These are phyloP conservation scores for Dentipellis sp. DNA, from an alignment of 768 basidiomycete genomes.

Conservation along the genomic window DNA sequence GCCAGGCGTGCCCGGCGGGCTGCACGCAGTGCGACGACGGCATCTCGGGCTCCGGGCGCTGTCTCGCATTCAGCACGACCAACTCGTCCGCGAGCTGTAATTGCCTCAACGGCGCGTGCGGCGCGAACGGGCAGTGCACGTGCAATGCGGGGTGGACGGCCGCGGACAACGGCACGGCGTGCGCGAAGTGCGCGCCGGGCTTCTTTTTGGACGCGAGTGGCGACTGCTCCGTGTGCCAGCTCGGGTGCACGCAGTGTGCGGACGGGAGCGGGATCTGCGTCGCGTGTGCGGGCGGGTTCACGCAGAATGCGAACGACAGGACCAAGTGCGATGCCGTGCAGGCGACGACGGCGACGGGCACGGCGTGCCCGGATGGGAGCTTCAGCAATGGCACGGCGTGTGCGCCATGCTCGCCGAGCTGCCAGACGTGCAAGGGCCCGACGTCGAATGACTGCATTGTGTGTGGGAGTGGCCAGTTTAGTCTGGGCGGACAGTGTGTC, in stretches of 20 bases:
- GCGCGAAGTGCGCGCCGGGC: conserved; percentile 63
- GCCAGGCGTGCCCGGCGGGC: conserved; percentile 58
- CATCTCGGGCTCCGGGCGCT: conserved; percentile 66
- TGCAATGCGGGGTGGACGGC: conserved; percentile 75
- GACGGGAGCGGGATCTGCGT: conserved; percentile 62
- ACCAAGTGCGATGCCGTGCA: conserved; percentile 54
- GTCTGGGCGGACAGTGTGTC: conserved; percentile 66
- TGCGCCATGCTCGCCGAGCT: conserved; percentile 50
- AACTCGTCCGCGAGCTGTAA: conserved; percentile 64
- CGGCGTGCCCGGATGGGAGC: conserved; percentile 54
- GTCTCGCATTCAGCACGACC: conserved; percentile 40
- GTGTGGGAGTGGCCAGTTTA: conserved; percentile 53
- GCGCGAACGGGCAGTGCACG: conserved; percentile 54
- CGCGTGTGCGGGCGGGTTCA: conserved; percentile 62
- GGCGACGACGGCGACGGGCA: conserved; percentile 41
- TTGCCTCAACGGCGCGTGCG: conserved; percentile 76
- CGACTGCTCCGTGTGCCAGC: conserved; percentile 52
- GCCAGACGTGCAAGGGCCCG: conserved; percentile 60
- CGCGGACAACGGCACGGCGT: conserved; percentile 63
- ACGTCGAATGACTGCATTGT: conserved; percentile 64
- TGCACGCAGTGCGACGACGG: conserved; percentile 75
- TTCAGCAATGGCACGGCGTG: conserved; percentile 53
- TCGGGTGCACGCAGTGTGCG: conserved; percentile 66
- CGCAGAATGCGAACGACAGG: conserved; percentile 52
- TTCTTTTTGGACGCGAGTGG: conserved; percentile 78